Percentiles rank a stretch among this genome's conserved stretches.
Conservation (phyloP, 2,329 filamentous ascomycete species). For the Ceratocystiopsis brevicomis region DNA sequence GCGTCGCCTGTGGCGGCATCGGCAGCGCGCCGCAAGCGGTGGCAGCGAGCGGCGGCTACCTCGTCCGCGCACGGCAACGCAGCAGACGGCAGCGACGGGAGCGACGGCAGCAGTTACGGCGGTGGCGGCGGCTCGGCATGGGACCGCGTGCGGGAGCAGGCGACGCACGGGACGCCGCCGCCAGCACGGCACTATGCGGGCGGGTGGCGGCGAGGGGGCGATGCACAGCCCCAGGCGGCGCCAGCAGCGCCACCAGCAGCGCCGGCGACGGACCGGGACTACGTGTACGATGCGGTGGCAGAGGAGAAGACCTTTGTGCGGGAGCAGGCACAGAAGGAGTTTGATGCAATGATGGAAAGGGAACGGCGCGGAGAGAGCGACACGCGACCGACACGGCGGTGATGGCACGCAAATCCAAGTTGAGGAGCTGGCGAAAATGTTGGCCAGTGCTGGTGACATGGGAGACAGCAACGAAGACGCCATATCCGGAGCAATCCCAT, state of each 20-base stretch:
- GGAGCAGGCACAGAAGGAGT: slow-evolving; percentile 9
- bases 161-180: background rate
- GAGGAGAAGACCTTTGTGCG: slow-evolving; percentile 5
- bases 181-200: too few species aligned
- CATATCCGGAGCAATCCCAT: too few species aligned
- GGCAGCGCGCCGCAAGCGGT: slow-evolving; percentile 2
- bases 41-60: background rate
- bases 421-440: too few species aligned
- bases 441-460: too few species aligned
- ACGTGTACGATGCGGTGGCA: slow-evolving; percentile 3
- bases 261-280: slow-evolving; percentile 1
- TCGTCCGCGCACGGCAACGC: too few species aligned
- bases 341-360: slow-evolving; percentile 12
- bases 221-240: background rate
- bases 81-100: too few species aligned
- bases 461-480: too few species aligned
- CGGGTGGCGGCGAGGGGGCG: too few species aligned
- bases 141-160: slow-evolving; percentile 8
- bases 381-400: background rate
- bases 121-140: slow-evolving; percentile 6
- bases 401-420: background rate
- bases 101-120: too few species aligned
- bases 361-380: slow-evolving; percentile 8
- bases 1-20: slow-evolving; percentile 8
- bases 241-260: background rate